Percentiles rank a stretch among this genome's conserved stretches.
Conservation (phyloP, 352 stramenopile species). For the Phytophthora hybrid region DNA sequence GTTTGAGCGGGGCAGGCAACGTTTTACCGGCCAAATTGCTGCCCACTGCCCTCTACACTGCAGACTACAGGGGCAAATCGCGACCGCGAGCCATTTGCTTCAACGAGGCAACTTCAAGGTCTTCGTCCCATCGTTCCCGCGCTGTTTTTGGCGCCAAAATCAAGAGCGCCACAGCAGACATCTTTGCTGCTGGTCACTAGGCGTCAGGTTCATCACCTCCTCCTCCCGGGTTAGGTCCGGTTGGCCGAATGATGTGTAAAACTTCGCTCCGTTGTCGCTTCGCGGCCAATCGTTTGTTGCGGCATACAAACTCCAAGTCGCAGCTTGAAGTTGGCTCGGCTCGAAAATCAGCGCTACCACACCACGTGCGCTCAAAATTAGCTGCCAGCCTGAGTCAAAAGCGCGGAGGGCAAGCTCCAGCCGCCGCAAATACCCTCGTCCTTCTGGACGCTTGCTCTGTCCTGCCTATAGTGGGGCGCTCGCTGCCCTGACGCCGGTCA, state of each 20-base stretch:
- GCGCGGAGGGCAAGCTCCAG: neutral
- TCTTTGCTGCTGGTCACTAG: neutral
- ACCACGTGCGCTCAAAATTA: conserved; percentile 15
- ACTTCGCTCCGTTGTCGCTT: conserved; percentile 30
- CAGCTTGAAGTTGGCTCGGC: conserved; percentile 30
- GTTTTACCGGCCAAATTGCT: neutral
- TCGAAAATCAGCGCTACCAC: conserved; percentile 6
- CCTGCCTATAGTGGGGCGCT: neutral
- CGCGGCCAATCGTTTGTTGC: conserved; percentile 16
- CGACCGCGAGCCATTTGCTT: conserved; percentile 13
- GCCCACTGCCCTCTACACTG: neutral
- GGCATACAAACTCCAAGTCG: conserved; percentile 35
- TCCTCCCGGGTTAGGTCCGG: conserved; percentile 2
- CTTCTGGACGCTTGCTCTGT: conserved; percentile 13
- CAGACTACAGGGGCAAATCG: conserved; percentile 10
- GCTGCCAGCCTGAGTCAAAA: neutral
- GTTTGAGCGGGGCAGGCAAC: conserved; percentile 3
- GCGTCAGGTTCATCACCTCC: neutral
- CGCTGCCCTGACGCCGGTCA: neutral
- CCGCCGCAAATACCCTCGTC: neutral
- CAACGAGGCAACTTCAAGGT: conserved; percentile 27
- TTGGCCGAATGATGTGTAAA: conserved; percentile 28
- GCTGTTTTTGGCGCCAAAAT: conserved; percentile 20
- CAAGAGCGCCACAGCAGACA: neutral
- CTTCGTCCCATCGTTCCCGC: conserved; percentile 17